Evolutionary conservation across 2,329 filamentous ascomycete genomes (phyloP), one percentile per base, ranked within the genome.

Genomic region (Peltaster fructicola): DNA sequence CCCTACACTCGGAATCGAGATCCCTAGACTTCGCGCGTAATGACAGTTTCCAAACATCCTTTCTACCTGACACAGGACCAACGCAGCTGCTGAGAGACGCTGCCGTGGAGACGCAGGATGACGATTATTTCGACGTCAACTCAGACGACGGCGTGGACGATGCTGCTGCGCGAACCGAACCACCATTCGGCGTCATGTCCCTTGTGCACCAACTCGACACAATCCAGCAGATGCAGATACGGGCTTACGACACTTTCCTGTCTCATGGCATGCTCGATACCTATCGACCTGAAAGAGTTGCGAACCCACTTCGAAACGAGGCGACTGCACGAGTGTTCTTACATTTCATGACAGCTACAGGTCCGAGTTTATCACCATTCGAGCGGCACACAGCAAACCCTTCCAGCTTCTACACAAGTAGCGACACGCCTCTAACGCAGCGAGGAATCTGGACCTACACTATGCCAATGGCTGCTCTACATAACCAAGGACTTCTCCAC

Each of bases 341-440:
- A 48, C 82, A 95, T 50, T 95, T 93, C 47, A 71, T 95, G 22
- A 76, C 81, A 37, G 75, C 88, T 5, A 91, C 82, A 2, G 84
- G 76, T 0, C 79, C 82, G 1, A 77, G 69, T 36, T 68, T 95
- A 44, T 91, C 84, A 1, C 64, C 91, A 14, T 92, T 80, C 45
- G 84, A 95, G 50, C 65, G 85, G 26, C 72, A 84, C 46, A 72
- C 78, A 3, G 65, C 72, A 27, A 79, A 85, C 41, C 65, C 78
- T 1, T 65, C 69, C 1, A 63, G 72, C 5, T 61, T 77, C 15
- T 72, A 79, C 37, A 57, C 59, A 27, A 67, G 72, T 22, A 56
- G 59, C 7, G 57, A 65, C 1, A 61, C 77, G 2, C 66, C 73
- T 3, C 62, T 61, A 24, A 62, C 68, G 6, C 66, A 76, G 23